Evolutionary conservation across 2,329 filamentous ascomycete genomes (phyloP).

Genomic region (Lasiodiplodia hormozganensis): DNA sequence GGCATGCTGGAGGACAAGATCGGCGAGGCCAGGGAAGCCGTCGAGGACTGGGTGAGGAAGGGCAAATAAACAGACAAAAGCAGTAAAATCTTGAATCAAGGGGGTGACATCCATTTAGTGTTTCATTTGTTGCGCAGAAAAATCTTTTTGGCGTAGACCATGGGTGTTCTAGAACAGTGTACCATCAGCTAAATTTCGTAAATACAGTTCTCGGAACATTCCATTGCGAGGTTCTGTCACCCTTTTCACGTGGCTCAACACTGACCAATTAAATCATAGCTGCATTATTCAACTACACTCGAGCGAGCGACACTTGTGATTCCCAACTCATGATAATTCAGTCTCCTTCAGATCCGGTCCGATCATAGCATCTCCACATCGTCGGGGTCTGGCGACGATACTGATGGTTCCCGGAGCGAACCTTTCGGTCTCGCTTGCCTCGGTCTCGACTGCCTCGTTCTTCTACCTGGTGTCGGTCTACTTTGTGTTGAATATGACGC

Average conservation of each 20-base stretch:
- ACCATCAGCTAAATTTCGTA: slow-evolving; percentile 26
- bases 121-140: slow-evolving; percentile 23
- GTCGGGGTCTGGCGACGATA: too few relatives aligned
- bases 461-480: too few relatives aligned
- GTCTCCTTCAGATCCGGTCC: too few relatives aligned
- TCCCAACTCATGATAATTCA: too few relatives aligned
- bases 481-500: too few relatives aligned
- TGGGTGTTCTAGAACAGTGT: slow-evolving; percentile 27
- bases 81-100: slow-evolving; percentile 2
- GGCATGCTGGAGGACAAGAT: slow-evolving; percentile 83
- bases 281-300: not conserved
- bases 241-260: not conserved
- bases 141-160: slow-evolving; percentile 16
- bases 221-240: not conserved
- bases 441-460: too few relatives aligned
- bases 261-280: not conserved
- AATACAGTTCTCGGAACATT: slow-evolving; percentile 26
- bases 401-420: too few relatives aligned
- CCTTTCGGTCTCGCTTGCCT: too few relatives aligned
- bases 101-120: slow-evolving; percentile 3
- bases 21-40: slow-evolving; percentile 72
- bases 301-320: not conserved
- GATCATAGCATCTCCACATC: too few relatives aligned
- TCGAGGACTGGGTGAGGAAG: slow-evolving; percentile 92
- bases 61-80: slow-evolving; percentile 65